Evolutionary conservation across 2,329 filamentous ascomycete genomes (phyloP), one percentile per base, ranked within the genome.

Genomic region (Coniochaeta sp.): DNA sequence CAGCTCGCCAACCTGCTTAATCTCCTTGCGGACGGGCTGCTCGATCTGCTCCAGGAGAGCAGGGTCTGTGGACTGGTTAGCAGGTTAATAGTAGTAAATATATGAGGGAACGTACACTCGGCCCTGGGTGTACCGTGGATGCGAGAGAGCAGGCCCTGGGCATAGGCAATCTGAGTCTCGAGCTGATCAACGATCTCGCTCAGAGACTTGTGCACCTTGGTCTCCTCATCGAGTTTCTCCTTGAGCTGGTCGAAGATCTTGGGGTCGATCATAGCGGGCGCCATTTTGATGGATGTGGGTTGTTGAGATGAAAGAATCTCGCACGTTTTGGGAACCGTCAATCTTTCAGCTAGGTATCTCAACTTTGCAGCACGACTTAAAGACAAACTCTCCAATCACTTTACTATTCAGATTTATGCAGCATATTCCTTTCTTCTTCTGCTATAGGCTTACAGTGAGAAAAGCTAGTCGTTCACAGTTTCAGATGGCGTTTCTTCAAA

Each of bases 171-270:
- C 80, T 90, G 85, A 64, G 91, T 87, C 63, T 95, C 89, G 32
- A 97, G 81, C 38, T 78, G 81, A 65, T 94, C 86, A 42, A 94
- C 79, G 60, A 95, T 87, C 52, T 90, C 84, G 57, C 85, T 82
- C 52, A 99, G 80, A 62, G 89, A 83, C 74, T 97, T 92, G 63
- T 89, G 84, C 51, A 95, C 84, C 51, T 80, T 76, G 8, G 82
- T 79, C 66, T 97, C 94, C 68, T 95, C 86, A 60, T 97, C 94
- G 61, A 96, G 89, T 68, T 91, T 91, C 53, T 80, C 75, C 71
- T 96, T 92, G 55, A 99, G 84, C 61, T 87, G 81, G 64, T 91
- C 83, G 70, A 97, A 96, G 67, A 97, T 89, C 58, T 81, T 78
- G 54, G 89, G 86, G 67, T 95, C 86, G 63, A 94, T 83, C 77